Evolutionary conservation across 1,284 basidiomycete genomes (phyloP).

Genomic region (Rhodotorula sp.): DNA sequence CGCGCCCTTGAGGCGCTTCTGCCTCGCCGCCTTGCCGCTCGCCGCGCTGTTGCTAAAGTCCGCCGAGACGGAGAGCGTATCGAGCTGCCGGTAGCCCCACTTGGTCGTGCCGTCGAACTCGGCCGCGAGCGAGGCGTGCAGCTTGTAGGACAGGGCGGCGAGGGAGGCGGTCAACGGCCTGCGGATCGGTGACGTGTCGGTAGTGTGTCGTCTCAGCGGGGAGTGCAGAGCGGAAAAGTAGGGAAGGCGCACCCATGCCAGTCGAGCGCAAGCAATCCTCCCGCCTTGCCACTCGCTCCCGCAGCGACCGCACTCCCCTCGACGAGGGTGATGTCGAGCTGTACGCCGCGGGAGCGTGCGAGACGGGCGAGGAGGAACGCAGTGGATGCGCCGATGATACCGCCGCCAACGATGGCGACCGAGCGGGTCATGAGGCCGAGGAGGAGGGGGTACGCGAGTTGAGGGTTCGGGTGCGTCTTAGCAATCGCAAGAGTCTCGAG

Average conservation of each 20-base stretch:
- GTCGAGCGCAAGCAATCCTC: slow-evolving; percentile 84
- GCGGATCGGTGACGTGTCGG: neutral
- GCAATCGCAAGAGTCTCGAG: too few relatives aligned
- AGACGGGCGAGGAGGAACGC: slow-evolving; percentile 67
- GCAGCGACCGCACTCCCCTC: slow-evolving; percentile 69
- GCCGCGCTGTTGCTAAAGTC: slow-evolving; percentile 29
- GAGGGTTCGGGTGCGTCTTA: too few relatives aligned
- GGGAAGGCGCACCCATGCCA: slow-evolving; percentile 54
- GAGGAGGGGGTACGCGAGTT: neutral
- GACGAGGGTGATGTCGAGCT: slow-evolving; percentile 58
- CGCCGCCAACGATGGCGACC: slow-evolving; percentile 54
- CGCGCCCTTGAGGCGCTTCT: slow-evolving; percentile 10
- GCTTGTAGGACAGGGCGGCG: slow-evolving; percentile 71
- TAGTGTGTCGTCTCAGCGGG: neutral
- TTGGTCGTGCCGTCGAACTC: slow-evolving; percentile 68
- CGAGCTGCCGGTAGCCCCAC: slow-evolving; percentile 81
- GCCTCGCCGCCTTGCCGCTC: neutral
- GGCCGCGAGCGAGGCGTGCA: slow-evolving; percentile 76
- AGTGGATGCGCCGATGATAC: slow-evolving; percentile 80
- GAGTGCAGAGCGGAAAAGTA: neutral
- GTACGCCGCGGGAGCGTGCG: slow-evolving; percentile 30
- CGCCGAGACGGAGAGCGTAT: slow-evolving; percentile 49
- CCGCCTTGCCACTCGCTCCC: slow-evolving; percentile 82
- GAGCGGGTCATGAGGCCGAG: neutral
- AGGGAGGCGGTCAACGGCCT: slow-evolving; percentile 55